Percentiles rank a stretch among this genome's conserved stretches.
phyloP scores from a whole-genome alignment of 495 filamentous ascomycete species.

The Aspergillus ellipticus region DNA sequence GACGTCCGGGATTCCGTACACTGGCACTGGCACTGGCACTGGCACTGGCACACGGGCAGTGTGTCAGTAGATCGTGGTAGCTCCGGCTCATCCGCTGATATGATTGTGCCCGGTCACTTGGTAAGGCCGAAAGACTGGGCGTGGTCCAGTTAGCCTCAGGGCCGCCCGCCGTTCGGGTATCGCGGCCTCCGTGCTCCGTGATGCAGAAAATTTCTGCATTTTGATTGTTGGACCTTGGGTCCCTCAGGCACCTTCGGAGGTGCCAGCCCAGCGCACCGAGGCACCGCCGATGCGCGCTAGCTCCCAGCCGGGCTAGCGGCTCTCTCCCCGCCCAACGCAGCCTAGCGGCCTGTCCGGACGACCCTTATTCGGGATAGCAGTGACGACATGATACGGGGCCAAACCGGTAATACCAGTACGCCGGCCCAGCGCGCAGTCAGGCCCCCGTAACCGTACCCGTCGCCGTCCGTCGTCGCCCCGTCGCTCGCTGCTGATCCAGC shows the following conservation, averaged over 20 bases:
- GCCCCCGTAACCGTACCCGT: slow-evolving; percentile 15
- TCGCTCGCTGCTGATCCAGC: slow-evolving; percentile 13
- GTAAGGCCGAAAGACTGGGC: neutral
- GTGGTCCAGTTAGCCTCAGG: neutral
- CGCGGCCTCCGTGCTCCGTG: slow-evolving; percentile 1
- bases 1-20: too few relatives aligned
- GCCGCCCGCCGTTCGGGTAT: slow-evolving; percentile 7
- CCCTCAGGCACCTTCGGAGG: slow-evolving; percentile 9
- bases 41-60: too few relatives aligned
- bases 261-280: slow-evolving; percentile 1
- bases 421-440: neutral
- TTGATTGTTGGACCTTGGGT: neutral
- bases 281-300: neutral
- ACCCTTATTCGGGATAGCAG: slow-evolving; percentile 5
- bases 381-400: slow-evolving; percentile 18
- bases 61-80: too few relatives aligned
- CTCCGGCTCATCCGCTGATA: too few relatives aligned
- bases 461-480: slow-evolving; percentile 22
- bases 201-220: slow-evolving; percentile 8
- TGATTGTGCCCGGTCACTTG: too few relatives aligned
- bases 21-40: too few relatives aligned
- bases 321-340: neutral
- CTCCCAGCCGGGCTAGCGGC: neutral
- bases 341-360: neutral
- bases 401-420: slow-evolving; percentile 22